Evolutionary conservation across 1,284 basidiomycete genomes (phyloP).

Genomic region (Fomitopsis betulina): DNA sequence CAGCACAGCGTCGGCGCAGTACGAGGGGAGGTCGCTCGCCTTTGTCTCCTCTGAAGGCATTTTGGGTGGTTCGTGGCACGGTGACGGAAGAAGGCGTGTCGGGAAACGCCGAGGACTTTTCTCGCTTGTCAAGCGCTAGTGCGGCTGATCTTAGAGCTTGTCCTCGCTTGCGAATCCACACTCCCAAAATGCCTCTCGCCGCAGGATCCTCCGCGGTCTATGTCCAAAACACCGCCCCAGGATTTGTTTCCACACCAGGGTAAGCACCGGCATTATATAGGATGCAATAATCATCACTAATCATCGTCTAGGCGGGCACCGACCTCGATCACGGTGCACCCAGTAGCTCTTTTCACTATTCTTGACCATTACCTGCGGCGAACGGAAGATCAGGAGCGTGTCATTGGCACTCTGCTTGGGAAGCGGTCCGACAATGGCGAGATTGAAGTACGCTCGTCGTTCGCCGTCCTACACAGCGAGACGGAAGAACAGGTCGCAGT

Average conservation of each 20-base stretch:
- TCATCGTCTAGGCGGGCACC: conserved; percentile 53
- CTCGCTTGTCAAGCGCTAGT: conserved; percentile 15
- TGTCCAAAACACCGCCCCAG: conserved; percentile 42
- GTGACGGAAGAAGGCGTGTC: conserved; percentile 18
- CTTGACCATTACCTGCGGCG: conserved; percentile 96
- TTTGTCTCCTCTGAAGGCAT: conserved; percentile 88
- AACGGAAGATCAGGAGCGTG: conserved; percentile 77
- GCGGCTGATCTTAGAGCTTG: conserved; percentile 6
- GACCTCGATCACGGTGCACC: conserved; percentile 79
- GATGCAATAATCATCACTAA: background rate
- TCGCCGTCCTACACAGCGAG: conserved; percentile 90
- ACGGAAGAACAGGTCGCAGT: conserved; percentile 90
- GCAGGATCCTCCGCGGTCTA: conserved; percentile 65
- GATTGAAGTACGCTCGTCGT: conserved; percentile 73
- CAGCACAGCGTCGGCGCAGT: background rate
- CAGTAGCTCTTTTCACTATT: conserved; percentile 93
- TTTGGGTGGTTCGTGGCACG: conserved; percentile 23
- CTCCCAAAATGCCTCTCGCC: conserved; percentile 59
- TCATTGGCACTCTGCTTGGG: conserved; percentile 95
- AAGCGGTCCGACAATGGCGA: conserved; percentile 61
- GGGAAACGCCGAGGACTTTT: conserved; percentile 33
- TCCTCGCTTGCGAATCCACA: conserved; percentile 9
- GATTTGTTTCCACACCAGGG: conserved; percentile 30
- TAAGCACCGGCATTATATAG: conserved; percentile 8
- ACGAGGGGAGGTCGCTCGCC: conserved; percentile 35